Evolutionary conservation across 164 flowering plant genomes (phyloP), one percentile per base, ranked within the genome.

Genomic region (Magnolia sinica): DNA sequence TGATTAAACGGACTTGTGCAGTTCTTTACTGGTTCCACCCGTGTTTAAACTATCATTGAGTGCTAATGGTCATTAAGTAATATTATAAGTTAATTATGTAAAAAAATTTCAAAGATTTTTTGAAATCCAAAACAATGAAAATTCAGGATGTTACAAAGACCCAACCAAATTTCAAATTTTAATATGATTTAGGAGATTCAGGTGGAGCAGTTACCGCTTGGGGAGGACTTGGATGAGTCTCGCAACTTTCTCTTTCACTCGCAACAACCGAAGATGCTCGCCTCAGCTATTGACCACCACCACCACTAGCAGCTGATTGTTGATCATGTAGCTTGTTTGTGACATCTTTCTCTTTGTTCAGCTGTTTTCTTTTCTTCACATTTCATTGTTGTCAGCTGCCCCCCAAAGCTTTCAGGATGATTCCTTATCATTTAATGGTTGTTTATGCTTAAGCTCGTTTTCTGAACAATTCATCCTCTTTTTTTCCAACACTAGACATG

Each of bases 151-250:
- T n/a, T n/a, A n/a, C n/a, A n/a, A n/a, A n/a, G n/a, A n/a, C n/a
- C n/a, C n/a, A n/a, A n/a, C n/a, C n/a, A n/a, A n/a, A n/a, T n/a
- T n/a, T n/a, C n/a, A n/a, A n/a, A n/a, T n/a, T n/a, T n/a, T n/a
- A n/a, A n/a, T n/a, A n/a, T n/a, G n/a, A n/a, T n/a, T n/a, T n/a
- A n/a, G n/a, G n/a, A n/a, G n/a, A n/a, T n/a, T n/a, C n/a, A n/a
- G 27, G 27, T 24, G 27, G 99, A 96, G 87, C 92, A 91, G 80
- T 93, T 98, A 8, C 99, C 98, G 1, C 45, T 93, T 0, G 94
- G 90, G n/a, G 99, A 92, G 49, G 98, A 93, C n/a, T 87, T 88
- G 55, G 93, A 93, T 55, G 96, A 92, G 75, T 90, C 96, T 0
- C 87, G 96, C 52, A 86, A 86, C 73, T 90, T 29, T 90, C 96